Base-by-base conservation (phyloP, 1,284 basidiomycete genomes). In the Prillingera fragicola region DNA sequence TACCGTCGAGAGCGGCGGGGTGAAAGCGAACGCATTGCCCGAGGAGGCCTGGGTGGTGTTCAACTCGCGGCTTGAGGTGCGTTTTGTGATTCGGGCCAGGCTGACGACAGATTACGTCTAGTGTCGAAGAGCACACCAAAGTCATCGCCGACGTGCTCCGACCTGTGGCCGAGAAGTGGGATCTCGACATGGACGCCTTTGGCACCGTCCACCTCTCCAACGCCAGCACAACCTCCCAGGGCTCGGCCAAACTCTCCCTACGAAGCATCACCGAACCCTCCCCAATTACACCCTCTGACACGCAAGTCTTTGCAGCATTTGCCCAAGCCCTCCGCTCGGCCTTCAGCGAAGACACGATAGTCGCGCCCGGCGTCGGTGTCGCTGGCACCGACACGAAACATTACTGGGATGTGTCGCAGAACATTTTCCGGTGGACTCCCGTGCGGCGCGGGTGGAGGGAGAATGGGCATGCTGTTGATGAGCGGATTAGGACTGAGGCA, bases 391-490 rank as follows among this genome's bases (percentile, higher is more conserved):
- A 48, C 24, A 48, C 46, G 9, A 15, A 18, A 17, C 33, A 37
- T 21, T 48, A 48, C 19, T 38, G 34, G 41, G 32, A 43, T 18
- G 18, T 48, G 10, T 37, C 45, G 8, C 22, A 39, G 8, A 38
- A 40, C 25, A 52, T 52, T 18, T 17, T 38, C 22, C 29, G 50
- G 8, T 52, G 41, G 41, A 45, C 50, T 1, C 50, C 50, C 1
- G 46, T 42, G 8, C 28, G 50, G 14, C 32, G 45, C 10, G 50
- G 46, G 0, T 44, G 42, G 4, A 35, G 50, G 12, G 9, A 42
- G 0, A 41, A 41, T 14, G 41, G 37, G 3, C 50, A 52, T 35
- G 40, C 41, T 2, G 35, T 45, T 18, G 45, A 52, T 32, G 50
- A 48, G 33, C 25, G 38, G 33, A 45, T 52, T 34, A 44, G 24